Evolutionary conservation across 306 rosid genomes (phyloP).

Genomic region (Begonia masoniana): DNA sequence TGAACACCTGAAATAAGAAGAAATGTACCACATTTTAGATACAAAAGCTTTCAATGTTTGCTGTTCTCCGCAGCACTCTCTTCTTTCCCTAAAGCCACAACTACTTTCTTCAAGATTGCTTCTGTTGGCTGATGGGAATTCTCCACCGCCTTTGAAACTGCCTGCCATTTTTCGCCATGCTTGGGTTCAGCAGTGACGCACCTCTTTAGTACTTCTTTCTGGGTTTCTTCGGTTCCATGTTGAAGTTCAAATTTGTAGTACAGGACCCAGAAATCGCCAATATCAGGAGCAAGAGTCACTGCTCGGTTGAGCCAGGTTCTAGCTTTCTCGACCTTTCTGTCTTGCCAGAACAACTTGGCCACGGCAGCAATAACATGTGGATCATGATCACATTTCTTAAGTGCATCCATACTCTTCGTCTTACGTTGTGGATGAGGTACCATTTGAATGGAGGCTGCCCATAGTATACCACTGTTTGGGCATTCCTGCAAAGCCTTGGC

Average conservation of each 20-base stretch:
- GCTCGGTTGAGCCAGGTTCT: constrained; percentile 83
- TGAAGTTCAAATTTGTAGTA: constrained; percentile 84
- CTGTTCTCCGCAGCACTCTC: constrained; percentile 56
- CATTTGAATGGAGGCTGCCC: constrained; percentile 92
- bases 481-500: constrained; percentile 88
- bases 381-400: constrained; percentile 85
- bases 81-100: constrained; percentile 73
- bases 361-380: constrained; percentile 79
- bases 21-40: too few relatives aligned
- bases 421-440: constrained; percentile 87
- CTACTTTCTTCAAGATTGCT: constrained; percentile 70
- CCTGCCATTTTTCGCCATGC: constrained; percentile 92
- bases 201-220: constrained; percentile 65
- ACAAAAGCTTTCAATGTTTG: constrained; percentile 11
- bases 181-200: constrained; percentile 79
- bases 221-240: constrained; percentile 72
- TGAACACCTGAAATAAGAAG: too few relatives aligned
- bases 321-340: constrained; percentile 89
- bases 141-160: constrained; percentile 71
- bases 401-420: constrained; percentile 81
- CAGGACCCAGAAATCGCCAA: constrained; percentile 89
- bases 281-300: constrained; percentile 79
- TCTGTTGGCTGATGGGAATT: constrained; percentile 79
- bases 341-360: constrained; percentile 79
- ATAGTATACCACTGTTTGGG: constrained; percentile 71